phyloP scores from a whole-genome alignment of 2,329 filamentous ascomycete genomes.

The Pestalotiopsis sp. region DNA sequence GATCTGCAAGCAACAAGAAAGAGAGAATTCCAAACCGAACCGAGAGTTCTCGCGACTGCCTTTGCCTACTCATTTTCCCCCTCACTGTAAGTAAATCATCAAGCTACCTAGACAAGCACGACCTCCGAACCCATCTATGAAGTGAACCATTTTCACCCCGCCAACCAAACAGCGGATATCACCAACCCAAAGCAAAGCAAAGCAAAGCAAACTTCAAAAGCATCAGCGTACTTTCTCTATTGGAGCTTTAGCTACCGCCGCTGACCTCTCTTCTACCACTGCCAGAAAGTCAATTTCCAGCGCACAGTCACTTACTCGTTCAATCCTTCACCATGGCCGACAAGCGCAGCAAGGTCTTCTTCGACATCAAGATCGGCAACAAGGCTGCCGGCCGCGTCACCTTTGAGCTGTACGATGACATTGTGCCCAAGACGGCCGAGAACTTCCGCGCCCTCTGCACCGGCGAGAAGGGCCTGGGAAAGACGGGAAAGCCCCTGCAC shows the following conservation, averaged over 20 bases:
- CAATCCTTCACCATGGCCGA: constrained; percentile 30
- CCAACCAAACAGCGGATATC: neutral
- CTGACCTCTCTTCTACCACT: neutral
- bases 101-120: neutral
- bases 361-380: constrained; percentile 85
- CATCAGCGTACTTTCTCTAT: neutral
- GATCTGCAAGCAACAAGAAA: neutral
- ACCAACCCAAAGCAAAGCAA: neutral
- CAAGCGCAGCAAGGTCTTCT: constrained; percentile 81
- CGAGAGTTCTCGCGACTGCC: neutral
- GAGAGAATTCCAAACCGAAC: neutral
- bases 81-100: neutral
- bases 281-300: neutral
- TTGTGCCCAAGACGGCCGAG: constrained; percentile 93
- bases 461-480: constrained; percentile 86
- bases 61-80: neutral
- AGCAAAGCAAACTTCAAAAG: neutral
- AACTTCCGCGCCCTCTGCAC: constrained; percentile 96
- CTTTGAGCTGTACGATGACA: constrained; percentile 78
- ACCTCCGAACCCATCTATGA: neutral
- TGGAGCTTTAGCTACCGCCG: neutral
- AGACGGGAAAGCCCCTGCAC: constrained; percentile 81
- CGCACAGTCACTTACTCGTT: neutral
- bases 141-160: neutral
- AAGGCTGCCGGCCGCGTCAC: constrained; percentile 75